Base-by-base conservation (phyloP, 257 asterid genomes). In the Solanum gandarillasii region DNA sequence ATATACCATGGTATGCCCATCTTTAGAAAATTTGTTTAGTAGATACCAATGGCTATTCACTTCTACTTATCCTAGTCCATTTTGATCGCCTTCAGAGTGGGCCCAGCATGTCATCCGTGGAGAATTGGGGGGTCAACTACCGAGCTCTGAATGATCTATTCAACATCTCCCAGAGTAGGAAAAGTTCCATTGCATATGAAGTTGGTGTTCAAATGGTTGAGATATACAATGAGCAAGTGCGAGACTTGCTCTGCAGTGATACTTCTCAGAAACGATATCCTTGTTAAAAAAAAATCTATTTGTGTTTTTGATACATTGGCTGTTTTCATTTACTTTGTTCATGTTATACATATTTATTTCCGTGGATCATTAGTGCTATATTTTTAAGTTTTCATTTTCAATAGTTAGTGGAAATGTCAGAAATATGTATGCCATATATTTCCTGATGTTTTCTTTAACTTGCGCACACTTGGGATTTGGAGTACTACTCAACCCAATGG, bases 181-280 rank as follows among this genome's bases (percentile, higher is more conserved):
- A 91, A 72, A 92, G 94, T 90, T 96, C 96, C 36, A 86, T 95
- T 31, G 89, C 93, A 25, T 95, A 95, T 83, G 99, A 95, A 89
- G 92, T 96, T 88, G 95, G 94, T 58, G 99, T 95, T 46, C 99
- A 96, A 90, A 96, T 96, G 99, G 98, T 96, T 90, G 99, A 96
- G 89, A 96, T 96, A 87, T 96, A 95, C 88, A 95, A 96, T 36
- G 99, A 96, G 88, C 98, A 95, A 95, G 98, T 96, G 88, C 97
- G 98, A 32, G 99, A 96, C 90, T 92, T 96, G 89, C 98, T 96
- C 88, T 38, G 91, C 93, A 93, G 68, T 84, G 94, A 87, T 83
- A 88, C 65, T 87, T 88, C 90, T 71, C 97, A 92, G 89, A 96
- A 96, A 94, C 95, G 97, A 96, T 96, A 96, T 96, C 99, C 99